Conservation (phyloP, 2,329 filamentous ascomycete genomes). For the Cercospora zeae-maydis region DNA sequence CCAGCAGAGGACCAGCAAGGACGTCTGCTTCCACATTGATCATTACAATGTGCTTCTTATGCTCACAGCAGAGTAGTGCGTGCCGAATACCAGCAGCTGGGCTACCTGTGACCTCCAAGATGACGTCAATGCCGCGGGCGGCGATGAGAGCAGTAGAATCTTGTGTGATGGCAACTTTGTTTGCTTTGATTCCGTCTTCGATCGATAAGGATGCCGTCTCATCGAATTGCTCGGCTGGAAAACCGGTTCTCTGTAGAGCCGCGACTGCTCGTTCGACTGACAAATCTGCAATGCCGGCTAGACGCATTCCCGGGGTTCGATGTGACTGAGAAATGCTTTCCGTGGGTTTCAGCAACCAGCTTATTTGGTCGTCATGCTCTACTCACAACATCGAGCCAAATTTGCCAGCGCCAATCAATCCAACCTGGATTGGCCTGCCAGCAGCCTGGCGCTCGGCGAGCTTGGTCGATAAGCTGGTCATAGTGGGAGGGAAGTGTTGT, state of each 20-base stretch:
- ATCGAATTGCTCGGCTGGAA: constrained; percentile 41
- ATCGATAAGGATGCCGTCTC: constrained; percentile 35
- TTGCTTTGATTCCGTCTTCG: constrained; percentile 41
- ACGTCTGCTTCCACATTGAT: constrained; percentile 49
- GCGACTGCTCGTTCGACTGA: constrained; percentile 42
- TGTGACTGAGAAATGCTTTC: constrained; percentile 44
- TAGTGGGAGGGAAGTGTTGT: constrained; percentile 18
- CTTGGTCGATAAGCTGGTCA: constrained; percentile 44
- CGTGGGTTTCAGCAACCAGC: background rate
- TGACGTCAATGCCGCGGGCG: constrained; percentile 44
- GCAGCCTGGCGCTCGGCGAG: constrained; percentile 41
- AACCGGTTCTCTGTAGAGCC: constrained; percentile 43
- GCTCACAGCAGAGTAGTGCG: constrained; percentile 45
- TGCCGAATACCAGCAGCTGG: constrained; percentile 45
- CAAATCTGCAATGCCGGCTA: constrained; percentile 47
- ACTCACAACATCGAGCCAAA: constrained; percentile 47
- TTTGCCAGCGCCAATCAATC: constrained; percentile 48
- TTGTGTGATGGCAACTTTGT: constrained; percentile 44
- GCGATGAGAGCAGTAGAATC: constrained; percentile 44
- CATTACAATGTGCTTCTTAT: constrained; percentile 51
- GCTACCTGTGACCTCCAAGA: constrained; percentile 46
- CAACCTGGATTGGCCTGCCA: constrained; percentile 43
- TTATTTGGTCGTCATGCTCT: background rate
- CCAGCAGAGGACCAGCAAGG: constrained; percentile 43
- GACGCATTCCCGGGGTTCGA: constrained; percentile 42